phyloP scores from a whole-genome alignment of 768 basidiomycete genomes.

The Plicaturopsis crispa region DNA sequence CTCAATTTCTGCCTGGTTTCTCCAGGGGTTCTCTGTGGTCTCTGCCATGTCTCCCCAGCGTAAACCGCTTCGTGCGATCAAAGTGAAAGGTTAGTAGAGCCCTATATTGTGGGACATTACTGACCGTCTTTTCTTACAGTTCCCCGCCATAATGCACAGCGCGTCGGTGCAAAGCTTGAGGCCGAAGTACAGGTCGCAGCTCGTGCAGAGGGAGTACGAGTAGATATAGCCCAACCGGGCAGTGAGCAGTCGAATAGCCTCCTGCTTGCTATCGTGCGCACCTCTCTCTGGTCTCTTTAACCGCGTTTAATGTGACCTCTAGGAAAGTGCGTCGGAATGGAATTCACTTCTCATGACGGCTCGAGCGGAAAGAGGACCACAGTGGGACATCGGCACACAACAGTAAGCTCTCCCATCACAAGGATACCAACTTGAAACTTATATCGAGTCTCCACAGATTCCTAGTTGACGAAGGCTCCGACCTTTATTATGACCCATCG shows the following conservation, averaged over 20 bases:
- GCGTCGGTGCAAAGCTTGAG: conserved; percentile 56
- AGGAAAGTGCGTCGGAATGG: conserved; percentile 83
- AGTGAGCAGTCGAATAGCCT: conserved; percentile 41
- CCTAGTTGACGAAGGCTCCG: conserved; percentile 65
- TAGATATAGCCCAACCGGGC: conserved; percentile 57
- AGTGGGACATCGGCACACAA: conserved; percentile 85
- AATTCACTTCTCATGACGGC: conserved; percentile 75
- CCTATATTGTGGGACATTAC: no score
- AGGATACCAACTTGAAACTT: neutral
- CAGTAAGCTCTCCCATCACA: conserved; percentile 45
- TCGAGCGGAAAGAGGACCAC: conserved; percentile 74
- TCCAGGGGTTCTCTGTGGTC: neutral
- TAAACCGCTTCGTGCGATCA: conserved; percentile 48
- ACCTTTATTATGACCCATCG: conserved; percentile 68
- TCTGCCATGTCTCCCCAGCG: conserved; percentile 51
- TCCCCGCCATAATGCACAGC: conserved; percentile 70
- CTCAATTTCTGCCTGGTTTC: neutral
- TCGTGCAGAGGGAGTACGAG: conserved; percentile 36
- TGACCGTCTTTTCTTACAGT: no score
- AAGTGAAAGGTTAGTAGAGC: no score
- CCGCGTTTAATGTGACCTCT: neutral
- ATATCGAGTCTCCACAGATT: conserved; percentile 38
- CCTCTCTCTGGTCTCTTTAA: conserved; percentile 1
- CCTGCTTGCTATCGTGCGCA: conserved; percentile 59
- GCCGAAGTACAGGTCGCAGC: conserved; percentile 52